phyloP scores from a whole-genome alignment of 208 protist genomes.

The Trypanosoma theileri region DNA sequence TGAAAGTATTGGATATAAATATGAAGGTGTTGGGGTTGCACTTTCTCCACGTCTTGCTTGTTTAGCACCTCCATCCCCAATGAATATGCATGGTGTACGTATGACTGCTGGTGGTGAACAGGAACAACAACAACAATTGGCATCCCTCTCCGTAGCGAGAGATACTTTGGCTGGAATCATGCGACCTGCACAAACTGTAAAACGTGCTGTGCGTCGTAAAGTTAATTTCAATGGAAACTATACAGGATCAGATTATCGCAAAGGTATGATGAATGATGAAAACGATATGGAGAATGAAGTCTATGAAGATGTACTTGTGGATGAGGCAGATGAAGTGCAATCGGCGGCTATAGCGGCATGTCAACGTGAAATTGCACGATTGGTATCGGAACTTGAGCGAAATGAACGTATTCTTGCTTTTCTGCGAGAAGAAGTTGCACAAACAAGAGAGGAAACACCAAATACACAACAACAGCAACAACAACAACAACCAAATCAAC shows the following conservation, averaged over 20 bases:
- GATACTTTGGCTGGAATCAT: conserved; percentile 47
- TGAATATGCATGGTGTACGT: background rate
- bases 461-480: too few species aligned
- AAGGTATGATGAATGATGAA: background rate
- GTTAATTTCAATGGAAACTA: too few species aligned
- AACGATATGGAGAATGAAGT: conserved; percentile 16
- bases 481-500: background rate
- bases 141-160: conserved; percentile 26
- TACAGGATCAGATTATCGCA: background rate
- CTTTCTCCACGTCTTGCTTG: background rate
- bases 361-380: conserved; percentile 54
- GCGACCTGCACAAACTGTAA: conserved; percentile 29
- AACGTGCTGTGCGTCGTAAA: conserved; percentile 25
- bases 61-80: background rate
- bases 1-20: too few species aligned
- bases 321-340: conserved; percentile 38
- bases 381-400: conserved; percentile 54
- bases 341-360: conserved; percentile 37
- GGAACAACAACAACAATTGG: conserved; percentile 11
- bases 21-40: too few species aligned
- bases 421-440: conserved; percentile 45
- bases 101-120: background rate
- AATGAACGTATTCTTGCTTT: conserved; percentile 35
- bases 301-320: conserved; percentile 44
- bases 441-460: conserved; percentile 14